phyloP scores from a whole-genome alignment of 1,139 yeast genomes.

The Saccharomyces hybrid region DNA sequence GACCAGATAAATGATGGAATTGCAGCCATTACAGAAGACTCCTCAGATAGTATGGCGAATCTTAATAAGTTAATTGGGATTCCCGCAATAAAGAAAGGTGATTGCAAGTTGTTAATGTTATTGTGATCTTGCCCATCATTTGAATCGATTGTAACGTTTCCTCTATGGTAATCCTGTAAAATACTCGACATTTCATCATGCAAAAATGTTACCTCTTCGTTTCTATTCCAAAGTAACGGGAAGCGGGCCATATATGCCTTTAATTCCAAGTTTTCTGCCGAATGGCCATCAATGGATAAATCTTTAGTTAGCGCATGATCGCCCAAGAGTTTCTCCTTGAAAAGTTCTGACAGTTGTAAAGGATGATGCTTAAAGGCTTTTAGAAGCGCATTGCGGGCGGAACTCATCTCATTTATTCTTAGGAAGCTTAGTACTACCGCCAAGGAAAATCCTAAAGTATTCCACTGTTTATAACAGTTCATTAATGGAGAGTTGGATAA shows the following conservation, averaged over 20 bases:
- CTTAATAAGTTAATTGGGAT: constrained; percentile 57
- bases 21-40: constrained; percentile 60
- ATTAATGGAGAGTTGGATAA: constrained; percentile 49
- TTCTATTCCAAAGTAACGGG: constrained; percentile 20
- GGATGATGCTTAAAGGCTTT: constrained; percentile 54
- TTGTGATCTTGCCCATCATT: constrained; percentile 7
- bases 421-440: constrained; percentile 59
- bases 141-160: constrained; percentile 6
- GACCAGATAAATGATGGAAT: constrained; percentile 59
- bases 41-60: constrained; percentile 63
- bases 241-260: constrained; percentile 26
- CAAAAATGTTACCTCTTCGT: constrained; percentile 41
- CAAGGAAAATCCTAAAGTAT: constrained; percentile 65
- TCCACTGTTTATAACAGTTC: constrained; percentile 57
- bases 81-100: constrained; percentile 27
- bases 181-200: constrained; percentile 38
- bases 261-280: constrained; percentile 24
- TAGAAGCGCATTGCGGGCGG: constrained; percentile 43
- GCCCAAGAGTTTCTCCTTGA: constrained; percentile 22
- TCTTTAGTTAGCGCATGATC: constrained; percentile 9
- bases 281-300: constrained; percentile 20
- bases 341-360: constrained; percentile 34
- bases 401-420: constrained; percentile 33
- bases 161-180: constrained; percentile 23
- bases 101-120: constrained; percentile 1